phyloP scores from a whole-genome alignment of 2,329 filamentous ascomycete species.

The Arthroderma sp. region DNA sequence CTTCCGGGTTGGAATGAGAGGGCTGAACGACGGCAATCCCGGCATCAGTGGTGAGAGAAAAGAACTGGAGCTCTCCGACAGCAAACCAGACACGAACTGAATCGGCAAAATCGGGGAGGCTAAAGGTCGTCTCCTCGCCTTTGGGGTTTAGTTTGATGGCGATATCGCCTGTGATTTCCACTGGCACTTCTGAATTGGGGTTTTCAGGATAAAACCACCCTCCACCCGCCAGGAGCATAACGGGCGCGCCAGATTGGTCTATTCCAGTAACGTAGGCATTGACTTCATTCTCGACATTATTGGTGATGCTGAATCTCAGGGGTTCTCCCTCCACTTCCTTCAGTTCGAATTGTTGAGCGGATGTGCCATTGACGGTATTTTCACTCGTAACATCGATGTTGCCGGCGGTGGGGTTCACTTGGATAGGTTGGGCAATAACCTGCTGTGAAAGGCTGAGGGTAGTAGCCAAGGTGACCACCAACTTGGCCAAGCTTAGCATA shows the following conservation, averaged over 20 bases:
- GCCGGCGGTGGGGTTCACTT: too few species aligned
- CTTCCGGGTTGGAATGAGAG: constrained; percentile 31
- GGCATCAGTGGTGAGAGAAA: constrained; percentile 24
- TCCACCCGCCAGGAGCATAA: constrained; percentile 33
- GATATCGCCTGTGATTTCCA: constrained; percentile 26
- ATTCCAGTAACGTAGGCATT: constrained; percentile 33
- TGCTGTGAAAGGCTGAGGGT: too few species aligned
- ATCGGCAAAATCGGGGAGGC: constrained; percentile 28
- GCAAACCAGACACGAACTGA: constrained; percentile 37
- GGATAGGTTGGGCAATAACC: too few species aligned
- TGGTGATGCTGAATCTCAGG: too few species aligned
- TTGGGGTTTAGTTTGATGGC: constrained; percentile 31
- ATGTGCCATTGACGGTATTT: too few species aligned
- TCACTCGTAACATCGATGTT: too few species aligned
- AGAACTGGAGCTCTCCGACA: constrained; percentile 32
- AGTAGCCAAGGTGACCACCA: too few species aligned
- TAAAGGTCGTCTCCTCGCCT: constrained; percentile 28
- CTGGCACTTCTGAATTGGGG: constrained; percentile 22
- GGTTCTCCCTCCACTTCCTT: too few species aligned
- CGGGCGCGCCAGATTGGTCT: constrained; percentile 27
- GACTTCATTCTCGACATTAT: background rate
- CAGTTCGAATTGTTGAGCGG: too few species aligned
- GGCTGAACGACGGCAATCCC: constrained; percentile 35
- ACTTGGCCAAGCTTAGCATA: too few species aligned
- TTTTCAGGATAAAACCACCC: constrained; percentile 32